A percentile compares a stretch with the other conserved stretches of the same genome.
Evolutionary conservation across 257 asterid genomes (phyloP).

Genomic region (Primulina tabacum): DNA sequence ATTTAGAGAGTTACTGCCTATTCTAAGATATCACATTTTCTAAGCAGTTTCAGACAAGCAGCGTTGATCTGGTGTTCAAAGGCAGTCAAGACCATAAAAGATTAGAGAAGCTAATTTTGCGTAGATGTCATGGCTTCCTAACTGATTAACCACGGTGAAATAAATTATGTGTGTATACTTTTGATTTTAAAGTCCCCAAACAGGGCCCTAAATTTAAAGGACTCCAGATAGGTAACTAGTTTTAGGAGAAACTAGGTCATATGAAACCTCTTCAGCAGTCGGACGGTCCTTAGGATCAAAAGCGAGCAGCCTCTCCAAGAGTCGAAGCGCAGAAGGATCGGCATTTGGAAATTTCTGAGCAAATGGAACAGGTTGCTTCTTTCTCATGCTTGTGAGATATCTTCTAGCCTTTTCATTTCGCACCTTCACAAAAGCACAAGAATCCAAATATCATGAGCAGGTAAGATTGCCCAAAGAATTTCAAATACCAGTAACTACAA

Average conservation of each 20-base stretch:
- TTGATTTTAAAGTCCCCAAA: background rate
- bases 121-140: too few relatives aligned
- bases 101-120: background rate
- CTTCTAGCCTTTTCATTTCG: constrained; percentile 90
- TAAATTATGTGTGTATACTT: background rate
- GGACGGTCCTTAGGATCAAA: constrained; percentile 96
- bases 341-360: constrained; percentile 78
- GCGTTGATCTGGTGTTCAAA: background rate
- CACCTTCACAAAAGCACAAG: constrained; percentile 32
- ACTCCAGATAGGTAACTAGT: background rate
- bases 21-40: too few relatives aligned
- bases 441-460: background rate
- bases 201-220: background rate
- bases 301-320: constrained; percentile 72
- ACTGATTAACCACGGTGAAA: background rate
- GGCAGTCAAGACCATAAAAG: background rate
- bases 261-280: constrained; percentile 64
- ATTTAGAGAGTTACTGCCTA: too few relatives aligned
- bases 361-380: constrained; percentile 71
- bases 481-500: background rate
- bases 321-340: constrained; percentile 66
- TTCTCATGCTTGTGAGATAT: constrained; percentile 82
- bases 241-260: background rate
- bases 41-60: background rate
- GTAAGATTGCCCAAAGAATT: background rate